Base-by-base conservation (phyloP, 768 basidiomycete species). In the Leccinum incarnatum region DNA sequence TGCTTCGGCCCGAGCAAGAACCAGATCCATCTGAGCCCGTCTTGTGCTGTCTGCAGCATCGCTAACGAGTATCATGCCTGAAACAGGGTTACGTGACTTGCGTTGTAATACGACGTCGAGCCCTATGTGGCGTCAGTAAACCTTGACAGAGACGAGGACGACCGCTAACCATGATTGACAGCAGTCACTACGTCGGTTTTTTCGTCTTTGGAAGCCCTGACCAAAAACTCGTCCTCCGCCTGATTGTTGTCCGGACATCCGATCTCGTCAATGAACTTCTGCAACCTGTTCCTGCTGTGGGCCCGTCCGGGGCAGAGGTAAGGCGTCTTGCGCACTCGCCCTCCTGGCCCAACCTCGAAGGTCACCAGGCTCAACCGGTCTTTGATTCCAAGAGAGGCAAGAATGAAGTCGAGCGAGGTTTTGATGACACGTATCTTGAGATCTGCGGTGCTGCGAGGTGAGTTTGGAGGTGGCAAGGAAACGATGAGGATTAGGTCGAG, bases 151-250 rank as follows among this genome's bases (percentile, higher is more conserved):
- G 27, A 37, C 9, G n/a, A 46, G 17, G 15, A 32, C 8, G 14
- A 45, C 48, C 30, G 59, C 77, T 52, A 54, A 88, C 92, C 93
- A 67, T 96, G 89, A 71, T 99, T 99, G 57, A 98, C 93, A n/a
- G 95, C 97, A 11, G 95, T 96, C 23, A 98, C 94, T 17, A 99
- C 96, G 72, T 97, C 96, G 27, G 93, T 93, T 75, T 95, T 92
- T 74, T 98, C 95, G 17, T 98, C 95, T 69, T 88, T 88, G 58
- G 85, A 85, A 14, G 85, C 85, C 59, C 86, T 79, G 19, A 92
- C 84, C 71, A 88, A 72, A 62, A 84, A 84, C 59, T 83, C 81
- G 63, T 86, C 85, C 59, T 87, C 88, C 48, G 80, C 75, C 56
- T 66, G 61, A 73, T 67, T 74, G 61, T 73, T 64, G 51, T 74